Conservation (phyloP, 345 rosid genomes). For the Physaria fendleri region DNA sequence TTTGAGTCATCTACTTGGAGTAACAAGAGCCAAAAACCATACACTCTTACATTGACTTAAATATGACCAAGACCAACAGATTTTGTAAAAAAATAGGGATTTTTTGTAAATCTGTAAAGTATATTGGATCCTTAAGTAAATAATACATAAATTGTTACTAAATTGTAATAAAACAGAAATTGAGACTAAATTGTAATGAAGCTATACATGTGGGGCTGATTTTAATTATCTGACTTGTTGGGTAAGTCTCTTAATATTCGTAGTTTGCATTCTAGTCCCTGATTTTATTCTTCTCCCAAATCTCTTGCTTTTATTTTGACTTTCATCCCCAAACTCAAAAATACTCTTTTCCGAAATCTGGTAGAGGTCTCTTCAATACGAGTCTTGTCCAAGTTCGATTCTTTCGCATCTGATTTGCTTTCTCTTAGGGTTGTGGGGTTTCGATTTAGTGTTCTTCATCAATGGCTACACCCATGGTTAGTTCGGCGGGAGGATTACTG, state of each 20-base stretch:
- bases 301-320: background rate
- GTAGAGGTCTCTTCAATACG: conserved; percentile 4
- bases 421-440: background rate
- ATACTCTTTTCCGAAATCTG: conserved; percentile 8
- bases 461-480: conserved; percentile 70
- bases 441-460: background rate
- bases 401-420: conserved; percentile 4
- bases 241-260: conserved; percentile 32
- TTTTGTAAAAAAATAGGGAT: background rate
- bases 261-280: conserved; percentile 19
- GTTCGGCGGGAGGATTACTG: conserved; percentile 86
- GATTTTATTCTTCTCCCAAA: background rate
- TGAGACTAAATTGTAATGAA: background rate
- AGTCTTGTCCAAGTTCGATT: background rate
- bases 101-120: background rate
- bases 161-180: too few species aligned
- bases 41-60: too few species aligned
- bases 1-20: too few species aligned
- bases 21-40: too few species aligned
- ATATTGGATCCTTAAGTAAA: background rate
- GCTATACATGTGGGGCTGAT: background rate
- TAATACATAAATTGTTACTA: too few species aligned
- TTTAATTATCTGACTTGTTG: conserved; percentile 27
- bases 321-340: background rate
- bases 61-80: background rate